These are phyloP conservation scores for Candida ascalaphidarum DNA, from an alignment of 805 yeast genomes.

Conservation along the genomic window DNA sequence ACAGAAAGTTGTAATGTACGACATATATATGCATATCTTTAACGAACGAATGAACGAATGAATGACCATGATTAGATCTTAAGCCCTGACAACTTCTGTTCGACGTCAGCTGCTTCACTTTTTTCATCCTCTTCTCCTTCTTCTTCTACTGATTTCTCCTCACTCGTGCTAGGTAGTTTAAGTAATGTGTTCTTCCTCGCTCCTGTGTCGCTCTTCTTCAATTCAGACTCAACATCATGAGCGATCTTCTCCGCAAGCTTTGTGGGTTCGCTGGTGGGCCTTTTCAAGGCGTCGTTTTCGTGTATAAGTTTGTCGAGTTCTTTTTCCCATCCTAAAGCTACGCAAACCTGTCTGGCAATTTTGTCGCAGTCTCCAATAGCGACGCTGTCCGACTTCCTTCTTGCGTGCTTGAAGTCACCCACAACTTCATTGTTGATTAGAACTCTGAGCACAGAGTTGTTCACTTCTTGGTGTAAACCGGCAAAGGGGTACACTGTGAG, in stretches of 20 bases:
- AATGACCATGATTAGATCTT: too few species aligned
- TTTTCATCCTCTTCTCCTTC: conserved; percentile 1
- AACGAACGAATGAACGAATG: too few species aligned
- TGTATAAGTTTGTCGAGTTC: conserved; percentile 39
- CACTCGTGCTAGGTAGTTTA: not conserved
- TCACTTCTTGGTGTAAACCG: conserved; percentile 61
- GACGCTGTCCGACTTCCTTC: conserved; percentile 52
- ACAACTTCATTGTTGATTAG: conserved; percentile 70
- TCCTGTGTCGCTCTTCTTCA: not conserved
- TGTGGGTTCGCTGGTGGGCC: not conserved
- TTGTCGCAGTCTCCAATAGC: conserved; percentile 57
- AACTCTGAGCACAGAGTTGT: conserved; percentile 40
- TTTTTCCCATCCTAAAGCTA: conserved; percentile 54
- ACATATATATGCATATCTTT: conserved; percentile 45
- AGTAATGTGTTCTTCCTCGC: not conserved
- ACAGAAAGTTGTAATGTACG: conserved; percentile 38
- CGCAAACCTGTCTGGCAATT: conserved; percentile 47
- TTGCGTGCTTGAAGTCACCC: conserved; percentile 52
- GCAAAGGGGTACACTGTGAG: conserved; percentile 90
- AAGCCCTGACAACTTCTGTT: too few species aligned
- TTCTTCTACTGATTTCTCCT: not conserved
- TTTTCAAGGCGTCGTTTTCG: conserved; percentile 1
- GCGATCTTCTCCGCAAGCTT: not conserved
- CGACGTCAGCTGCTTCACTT: conserved; percentile 1
- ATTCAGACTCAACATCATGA: not conserved